phyloP scores from a whole-genome alignment of 2,329 filamentous ascomycete genomes.

The Penicillium sp. region DNA sequence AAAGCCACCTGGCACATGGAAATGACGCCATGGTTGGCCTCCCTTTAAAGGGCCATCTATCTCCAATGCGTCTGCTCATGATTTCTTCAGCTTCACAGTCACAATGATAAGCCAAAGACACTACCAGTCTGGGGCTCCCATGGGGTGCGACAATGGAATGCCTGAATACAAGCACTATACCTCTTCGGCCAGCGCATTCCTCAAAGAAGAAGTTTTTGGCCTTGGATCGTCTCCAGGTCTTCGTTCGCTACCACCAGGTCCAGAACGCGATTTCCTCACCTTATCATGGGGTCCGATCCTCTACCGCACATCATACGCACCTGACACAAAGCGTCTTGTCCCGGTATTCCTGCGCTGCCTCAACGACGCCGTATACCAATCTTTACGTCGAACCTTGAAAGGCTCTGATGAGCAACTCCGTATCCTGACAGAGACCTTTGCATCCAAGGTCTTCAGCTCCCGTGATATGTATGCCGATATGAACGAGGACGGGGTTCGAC shows the following conservation, averaged over 20 bases:
- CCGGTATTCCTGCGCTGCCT: conserved; percentile 54
- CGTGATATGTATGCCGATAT: conserved; percentile 15
- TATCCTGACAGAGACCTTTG: conserved; percentile 24
- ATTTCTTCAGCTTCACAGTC: neutral
- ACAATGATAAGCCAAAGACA: neutral
- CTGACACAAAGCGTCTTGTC: conserved; percentile 50
- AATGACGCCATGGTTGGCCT: conserved; percentile 8
- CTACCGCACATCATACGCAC: conserved; percentile 30
- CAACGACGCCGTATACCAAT: conserved; percentile 58
- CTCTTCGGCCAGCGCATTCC: conserved; percentile 26
- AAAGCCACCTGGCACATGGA: neutral
- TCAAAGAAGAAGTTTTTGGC: conserved; percentile 31
- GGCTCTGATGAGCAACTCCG: conserved; percentile 24
- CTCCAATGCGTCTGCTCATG: neutral
- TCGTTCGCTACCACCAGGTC: conserved; percentile 26
- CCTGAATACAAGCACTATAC: conserved; percentile 9
- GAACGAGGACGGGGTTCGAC: conserved; percentile 21
- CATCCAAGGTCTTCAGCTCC: conserved; percentile 29
- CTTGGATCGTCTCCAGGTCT: conserved; percentile 29
- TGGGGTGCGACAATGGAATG: conserved; percentile 5
- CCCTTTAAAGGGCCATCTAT: neutral
- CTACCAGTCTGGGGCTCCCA: neutral
- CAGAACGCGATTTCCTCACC: conserved; percentile 31
- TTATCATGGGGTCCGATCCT: conserved; percentile 34
- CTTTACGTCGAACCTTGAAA: conserved; percentile 19